Evolutionary conservation across 441 rosid genomes (phyloP), one percentile per base, ranked within the genome.

Genomic region (Populus hybrid): DNA sequence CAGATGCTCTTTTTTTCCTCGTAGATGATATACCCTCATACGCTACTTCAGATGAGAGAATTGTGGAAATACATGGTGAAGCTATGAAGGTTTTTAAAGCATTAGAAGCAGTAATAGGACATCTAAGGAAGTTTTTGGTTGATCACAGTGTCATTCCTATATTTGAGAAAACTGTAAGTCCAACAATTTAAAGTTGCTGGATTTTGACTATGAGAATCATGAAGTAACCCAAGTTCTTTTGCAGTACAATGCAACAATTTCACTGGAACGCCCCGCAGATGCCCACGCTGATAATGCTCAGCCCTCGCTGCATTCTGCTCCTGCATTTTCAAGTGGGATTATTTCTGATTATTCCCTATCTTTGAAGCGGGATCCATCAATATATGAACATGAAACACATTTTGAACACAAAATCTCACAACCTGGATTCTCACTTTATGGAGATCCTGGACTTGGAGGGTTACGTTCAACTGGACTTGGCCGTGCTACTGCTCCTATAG

Each of bases 111-210:
- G 87, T 90, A 20, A 75, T 87, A 64, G 82, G 88, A 71, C 88
- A 85, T 32, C 78, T 88, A 32, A 85, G 90, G 81, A 90, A 87
- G 81, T 88, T 90, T 79, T 82, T 90, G 82, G 93, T 90, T 53
- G 91, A 88, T 86, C 89, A 85, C 16, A 86, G 86, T 8, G 87
- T 88, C 63, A 69, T 90, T 77, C 93, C 91, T 59, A 67, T 90
- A 57, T 90, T 88, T 81, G 93, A 90, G 78, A 86, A 84, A 76
- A 75, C 66, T 28, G 93, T 88, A 84, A 82, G 89, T 79, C 61
- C 32, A 30, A 42, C 57, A 71, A 74, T 70, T 20, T 46, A 78
- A 69, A 30, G 32, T 30, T 70, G 10, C 50, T 68, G 57, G 64
- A 2, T 65, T 38, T 11, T 26, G n/a, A 26, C 36, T 38, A n/a